Percentiles rank a stretch among this genome's conserved stretches.
phyloP scores from a whole-genome alignment of 805 yeast species.

The Saturnispora kantuleensis region DNA sequence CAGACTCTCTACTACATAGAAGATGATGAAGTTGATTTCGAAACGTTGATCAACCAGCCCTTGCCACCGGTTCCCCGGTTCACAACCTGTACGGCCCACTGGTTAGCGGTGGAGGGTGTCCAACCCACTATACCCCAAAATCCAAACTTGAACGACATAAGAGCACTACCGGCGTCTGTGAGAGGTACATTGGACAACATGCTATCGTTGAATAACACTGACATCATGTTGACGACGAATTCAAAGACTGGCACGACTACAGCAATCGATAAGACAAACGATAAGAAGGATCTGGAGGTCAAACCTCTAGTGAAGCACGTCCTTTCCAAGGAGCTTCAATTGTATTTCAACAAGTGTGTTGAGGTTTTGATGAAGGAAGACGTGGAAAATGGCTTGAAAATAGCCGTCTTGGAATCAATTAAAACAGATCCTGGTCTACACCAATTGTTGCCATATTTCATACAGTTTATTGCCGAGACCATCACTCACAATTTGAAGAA shows the following conservation, averaged over 20 bases:
- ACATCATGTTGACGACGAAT: conserved; percentile 23
- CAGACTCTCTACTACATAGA: conserved; percentile 89
- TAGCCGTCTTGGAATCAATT: conserved; percentile 77
- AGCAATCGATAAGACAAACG: conserved; percentile 17
- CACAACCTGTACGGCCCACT: conserved; percentile 87
- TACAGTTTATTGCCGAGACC: conserved; percentile 93
- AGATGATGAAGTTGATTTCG: conserved; percentile 88
- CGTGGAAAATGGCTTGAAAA: conserved; percentile 46
- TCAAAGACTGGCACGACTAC: conserved; percentile 22
- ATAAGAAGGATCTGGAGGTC: conserved; percentile 46
- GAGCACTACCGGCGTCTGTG: conserved; percentile 61
- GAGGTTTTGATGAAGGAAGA: conserved; percentile 46
- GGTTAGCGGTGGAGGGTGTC: conserved; percentile 98
- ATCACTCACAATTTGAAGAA: conserved; percentile 78
- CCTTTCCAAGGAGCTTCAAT: conserved; percentile 83
- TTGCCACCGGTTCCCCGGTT: conserved; percentile 91
- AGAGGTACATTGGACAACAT: conserved; percentile 74
- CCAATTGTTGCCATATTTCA: conserved; percentile 92
- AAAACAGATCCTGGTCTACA: conserved; percentile 93
- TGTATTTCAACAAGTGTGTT: conserved; percentile 85
- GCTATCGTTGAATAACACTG: conserved; percentile 43
- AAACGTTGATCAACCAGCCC: conserved; percentile 85
- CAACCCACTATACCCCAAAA: conserved; percentile 97
- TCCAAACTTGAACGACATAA: conserved; percentile 74
- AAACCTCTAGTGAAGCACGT: conserved; percentile 94